Evolutionary conservation across 192 early-diverging fungal genomes (phyloP), one percentile per base, ranked within the genome.

Genomic region (Diversispora epigaea): DNA sequence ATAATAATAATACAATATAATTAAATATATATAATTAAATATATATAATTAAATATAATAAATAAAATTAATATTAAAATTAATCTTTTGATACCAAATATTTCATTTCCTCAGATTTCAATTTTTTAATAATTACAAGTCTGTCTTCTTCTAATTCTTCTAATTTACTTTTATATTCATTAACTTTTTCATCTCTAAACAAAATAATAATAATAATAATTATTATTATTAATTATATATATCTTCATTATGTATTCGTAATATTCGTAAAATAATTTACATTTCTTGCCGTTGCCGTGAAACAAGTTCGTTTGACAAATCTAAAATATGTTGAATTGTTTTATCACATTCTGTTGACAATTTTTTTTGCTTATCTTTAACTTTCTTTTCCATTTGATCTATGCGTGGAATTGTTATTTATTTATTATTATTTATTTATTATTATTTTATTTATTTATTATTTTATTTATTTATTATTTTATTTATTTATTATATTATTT

Each of bases 351-450:
- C 68, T 12, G 32, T 15, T n/a, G 68, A 22, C 11, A 69, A 19
- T 32, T n/a, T 32, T 40, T 32, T 9, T 69, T 69, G 68, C 14
- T 69, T 69, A 17, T 52, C 15, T 69, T 69, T 69, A 17, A 25
- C 68, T 49, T 54, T 69, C 19, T 69, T 55, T 49, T 69, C 50
- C 68, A 69, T 69, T 32, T 22, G 68, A 55, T 54, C 68, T 69
- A 32, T 39, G 3, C 50, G 32, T 32, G 52, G 21, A 46, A 25
- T n/a, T 10, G 12, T 39, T 14, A 32, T 62, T 32, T 25, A 61
- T 21, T 62, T 39, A 4, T 39, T 14, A 15, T 14, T 25, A 9
- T 32, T n/a, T 14, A 9, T 41, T 62, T 62, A 39, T 25, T n/a
- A n/a, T n/a, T n/a, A n/a, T n/a, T n/a, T n/a, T n/a, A n/a, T 25